Conservation (phyloP, 306 rosid genomes). For the Phaseolus lunatus region DNA sequence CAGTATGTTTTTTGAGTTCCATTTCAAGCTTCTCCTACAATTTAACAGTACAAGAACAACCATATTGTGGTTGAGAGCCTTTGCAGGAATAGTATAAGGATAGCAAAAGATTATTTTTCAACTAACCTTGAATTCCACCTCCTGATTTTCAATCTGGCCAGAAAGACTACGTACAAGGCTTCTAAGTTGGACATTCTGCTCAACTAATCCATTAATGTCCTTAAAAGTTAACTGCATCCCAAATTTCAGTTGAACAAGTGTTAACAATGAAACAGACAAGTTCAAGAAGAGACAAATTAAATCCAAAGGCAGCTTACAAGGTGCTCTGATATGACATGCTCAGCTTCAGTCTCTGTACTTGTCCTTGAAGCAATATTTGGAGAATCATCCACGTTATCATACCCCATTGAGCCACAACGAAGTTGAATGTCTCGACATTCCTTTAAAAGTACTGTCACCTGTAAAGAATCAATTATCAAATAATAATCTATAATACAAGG, state of each 20-base stretch:
- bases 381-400: constrained; percentile 51
- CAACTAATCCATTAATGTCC: constrained; percentile 94
- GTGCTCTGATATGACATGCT: constrained; percentile 77
- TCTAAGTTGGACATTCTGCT: constrained; percentile 92
- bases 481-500: constrained; percentile 22
- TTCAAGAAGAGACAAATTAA: not conserved
- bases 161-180: constrained; percentile 88
- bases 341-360: constrained; percentile 64
- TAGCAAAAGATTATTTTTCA: not conserved
- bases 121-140: constrained; percentile 79
- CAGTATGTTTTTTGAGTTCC: constrained; percentile 77
- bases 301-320: constrained; percentile 63
- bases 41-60: constrained; percentile 36
- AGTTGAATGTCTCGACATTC: constrained; percentile 96
- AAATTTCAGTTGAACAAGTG: constrained; percentile 24
- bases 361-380: constrained; percentile 45
- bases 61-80: not conserved
- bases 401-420: constrained; percentile 72
- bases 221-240: constrained; percentile 85
- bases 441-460: constrained; percentile 93
- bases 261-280: constrained; percentile 8
- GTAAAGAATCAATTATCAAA: constrained; percentile 29
- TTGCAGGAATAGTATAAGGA: not conserved
- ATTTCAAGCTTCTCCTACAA: constrained; percentile 74
- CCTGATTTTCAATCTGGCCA: constrained; percentile 75